Base-by-base conservation (phyloP, 257 asterid species). In the Verbena officinalis region DNA sequence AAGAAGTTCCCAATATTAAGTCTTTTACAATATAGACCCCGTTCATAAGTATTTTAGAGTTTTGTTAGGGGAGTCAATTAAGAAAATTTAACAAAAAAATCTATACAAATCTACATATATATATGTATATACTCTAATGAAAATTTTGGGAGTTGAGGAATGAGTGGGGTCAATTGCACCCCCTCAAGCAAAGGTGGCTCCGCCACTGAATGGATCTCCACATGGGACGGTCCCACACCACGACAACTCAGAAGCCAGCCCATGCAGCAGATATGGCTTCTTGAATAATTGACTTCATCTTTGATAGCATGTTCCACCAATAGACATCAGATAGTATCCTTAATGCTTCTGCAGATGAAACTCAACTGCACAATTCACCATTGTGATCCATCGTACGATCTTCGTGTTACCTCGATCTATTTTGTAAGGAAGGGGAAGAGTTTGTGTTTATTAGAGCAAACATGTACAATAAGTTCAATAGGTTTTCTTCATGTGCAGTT, bases 241-340 rank as follows among this genome's bases (percentile, higher is more conserved):
- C 15, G 11, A n/a, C n/a, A n/a, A 14, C 53, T 17, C 6, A 19
- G 15, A 10, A 31, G 51, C 42, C 65, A 11, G 34, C 36, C 11
- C 22, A 34, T 33, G 66, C 57, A 64, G 30, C 24, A 42, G 44
- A 68, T n/a, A 56, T 3, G 22, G 70, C 62, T 62, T 7, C 44
- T 34, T 4, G 50, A 46, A 55, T 55, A 59, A 55, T 31, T 17
- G 63, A 68, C 5, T 59, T 36, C 21, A 63, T 55, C 50, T 52
- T 48, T 30, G 24, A 61, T 14, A 22, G 59, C 53, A n/a, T 22
- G 30, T 45, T 67, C 20, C 65, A 34, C 56, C 51, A 9, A 52
- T 38, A 48, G n/a, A 65, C 48, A 52, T 62, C 62, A 9, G 46
- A 15, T 3, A 33, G 12, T 39, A 67, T 60, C 43, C 55, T 52